Evolutionary conservation across 169 alveolate species (phyloP).

Genomic region (Prorocentrum cordatum): DNA sequence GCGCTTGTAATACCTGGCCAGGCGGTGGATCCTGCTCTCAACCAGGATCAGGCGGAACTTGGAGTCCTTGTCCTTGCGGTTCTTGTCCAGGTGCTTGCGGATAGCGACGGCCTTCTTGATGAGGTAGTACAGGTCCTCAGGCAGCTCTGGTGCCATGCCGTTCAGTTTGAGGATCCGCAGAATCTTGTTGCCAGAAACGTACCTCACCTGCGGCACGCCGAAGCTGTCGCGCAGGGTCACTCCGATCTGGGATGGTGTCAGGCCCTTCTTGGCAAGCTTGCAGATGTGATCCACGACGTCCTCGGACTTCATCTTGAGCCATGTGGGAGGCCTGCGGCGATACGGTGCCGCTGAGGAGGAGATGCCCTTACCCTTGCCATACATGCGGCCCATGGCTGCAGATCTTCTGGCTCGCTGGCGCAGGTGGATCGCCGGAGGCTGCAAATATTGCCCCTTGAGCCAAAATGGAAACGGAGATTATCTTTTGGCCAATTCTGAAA

Average conservation of each 20-base stretch:
- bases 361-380: slow-evolving; percentile 88
- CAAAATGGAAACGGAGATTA: too few relatives aligned
- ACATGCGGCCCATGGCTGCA: slow-evolving; percentile 86
- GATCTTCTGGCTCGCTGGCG: too few relatives aligned
- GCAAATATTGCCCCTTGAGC: too few relatives aligned
- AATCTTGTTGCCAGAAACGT: slow-evolving; percentile 93
- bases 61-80: slow-evolving; percentile 93
- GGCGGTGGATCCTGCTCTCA: slow-evolving; percentile 97
- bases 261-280: slow-evolving; percentile 97
- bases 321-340: slow-evolving; percentile 93
- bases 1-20: slow-evolving; percentile 95
- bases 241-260: slow-evolving; percentile 97
- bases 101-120: slow-evolving; percentile 97
- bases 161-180: slow-evolving; percentile 91
- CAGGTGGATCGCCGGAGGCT: too few relatives aligned
- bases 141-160: slow-evolving; percentile 80
- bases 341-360: slow-evolving; percentile 93
- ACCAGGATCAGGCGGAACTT: slow-evolving; percentile 94
- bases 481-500: too few relatives aligned
- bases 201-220: slow-evolving; percentile 95
- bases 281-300: slow-evolving; percentile 90
- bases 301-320: slow-evolving; percentile 91
- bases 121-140: slow-evolving; percentile 97
- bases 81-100: slow-evolving; percentile 96
- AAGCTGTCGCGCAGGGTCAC: slow-evolving; percentile 94